Percentiles rank a stretch among this genome's conserved stretches.
These are phyloP conservation scores for Dictyostelium intermedium DNA, from an alignment of 78 protist genomes.

Conservation along the genomic window DNA sequence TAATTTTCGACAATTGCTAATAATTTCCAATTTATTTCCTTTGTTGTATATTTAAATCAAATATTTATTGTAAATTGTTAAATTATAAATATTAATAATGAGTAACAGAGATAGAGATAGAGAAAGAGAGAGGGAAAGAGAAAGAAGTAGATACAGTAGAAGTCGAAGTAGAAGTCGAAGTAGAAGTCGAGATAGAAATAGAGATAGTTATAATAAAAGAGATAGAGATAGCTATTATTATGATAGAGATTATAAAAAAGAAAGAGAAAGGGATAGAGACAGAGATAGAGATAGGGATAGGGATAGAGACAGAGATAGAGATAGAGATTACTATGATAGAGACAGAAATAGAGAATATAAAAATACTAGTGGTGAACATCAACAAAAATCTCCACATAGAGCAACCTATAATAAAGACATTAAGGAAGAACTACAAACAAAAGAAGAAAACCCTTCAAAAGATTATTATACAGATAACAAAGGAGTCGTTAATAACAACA, in stretches of 20 bases:
- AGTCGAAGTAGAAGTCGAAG: not conserved
- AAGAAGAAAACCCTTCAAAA: not conserved
- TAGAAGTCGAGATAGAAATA: not conserved
- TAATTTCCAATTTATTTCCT: not conserved
- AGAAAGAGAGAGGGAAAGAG: too few relatives aligned
- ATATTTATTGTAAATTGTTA: too few relatives aligned
- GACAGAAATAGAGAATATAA: not conserved
- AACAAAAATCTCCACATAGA: not conserved
- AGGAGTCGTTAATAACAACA: not conserved
- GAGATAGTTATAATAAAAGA: too few relatives aligned
- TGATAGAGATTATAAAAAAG: not conserved
- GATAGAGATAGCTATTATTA: not conserved
- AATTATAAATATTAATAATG: too few relatives aligned
- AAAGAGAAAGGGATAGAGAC: not conserved
- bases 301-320: not conserved
- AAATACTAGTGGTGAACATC: not conserved
- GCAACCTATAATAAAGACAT: not conserved
- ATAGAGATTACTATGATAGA: not conserved
- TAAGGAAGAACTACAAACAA: not conserved
- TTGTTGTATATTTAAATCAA: too few relatives aligned
- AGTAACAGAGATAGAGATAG: not conserved
- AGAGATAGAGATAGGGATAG: not conserved
- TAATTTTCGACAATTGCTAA: not conserved
- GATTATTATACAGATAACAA: not conserved
- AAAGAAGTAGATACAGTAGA: not conserved